These are phyloP conservation scores for Fusarium nurragi DNA, from an alignment of 2,329 filamentous ascomycete genomes.

Conservation along the genomic window DNA sequence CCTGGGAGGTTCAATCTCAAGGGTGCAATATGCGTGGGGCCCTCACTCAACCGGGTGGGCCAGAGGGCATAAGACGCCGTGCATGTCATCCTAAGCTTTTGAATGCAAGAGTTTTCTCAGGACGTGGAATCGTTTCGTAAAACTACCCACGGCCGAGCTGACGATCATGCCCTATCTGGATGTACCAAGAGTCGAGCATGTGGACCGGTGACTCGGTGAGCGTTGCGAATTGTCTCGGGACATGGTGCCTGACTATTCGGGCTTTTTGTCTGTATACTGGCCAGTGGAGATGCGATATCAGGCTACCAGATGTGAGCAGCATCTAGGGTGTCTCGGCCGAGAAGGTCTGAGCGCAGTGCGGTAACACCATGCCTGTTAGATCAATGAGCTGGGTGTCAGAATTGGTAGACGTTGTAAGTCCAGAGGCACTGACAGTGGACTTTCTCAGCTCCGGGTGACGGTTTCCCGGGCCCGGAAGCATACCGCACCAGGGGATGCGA, in stretches of 20 bases:
- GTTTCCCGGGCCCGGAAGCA: conserved; percentile 20
- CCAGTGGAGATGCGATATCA: neutral
- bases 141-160: conserved; percentile 17
- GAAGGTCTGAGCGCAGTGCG: neutral
- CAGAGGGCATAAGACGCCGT: conserved; percentile 27
- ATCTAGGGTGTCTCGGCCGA: conserved; percentile 17
- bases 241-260: neutral
- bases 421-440: neutral
- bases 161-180: conserved; percentile 35
- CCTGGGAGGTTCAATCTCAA: neutral
- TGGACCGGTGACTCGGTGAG: conserved; percentile 35
- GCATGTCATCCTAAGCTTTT: conserved; percentile 29
- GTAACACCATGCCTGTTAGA: neutral
- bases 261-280: neutral
- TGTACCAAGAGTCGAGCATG: conserved; percentile 20
- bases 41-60: conserved; percentile 19
- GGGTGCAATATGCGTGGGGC: conserved; percentile 6
- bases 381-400: neutral
- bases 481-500: conserved; percentile 6
- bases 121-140: conserved; percentile 5
- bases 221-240: conserved; percentile 14
- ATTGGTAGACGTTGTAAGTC: neutral
- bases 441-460: conserved; percentile 14
- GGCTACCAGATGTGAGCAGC: neutral
- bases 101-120: conserved; percentile 19